Evolutionary conservation across 768 basidiomycete species (phyloP).

Genomic region (Lentinula raphanica): DNA sequence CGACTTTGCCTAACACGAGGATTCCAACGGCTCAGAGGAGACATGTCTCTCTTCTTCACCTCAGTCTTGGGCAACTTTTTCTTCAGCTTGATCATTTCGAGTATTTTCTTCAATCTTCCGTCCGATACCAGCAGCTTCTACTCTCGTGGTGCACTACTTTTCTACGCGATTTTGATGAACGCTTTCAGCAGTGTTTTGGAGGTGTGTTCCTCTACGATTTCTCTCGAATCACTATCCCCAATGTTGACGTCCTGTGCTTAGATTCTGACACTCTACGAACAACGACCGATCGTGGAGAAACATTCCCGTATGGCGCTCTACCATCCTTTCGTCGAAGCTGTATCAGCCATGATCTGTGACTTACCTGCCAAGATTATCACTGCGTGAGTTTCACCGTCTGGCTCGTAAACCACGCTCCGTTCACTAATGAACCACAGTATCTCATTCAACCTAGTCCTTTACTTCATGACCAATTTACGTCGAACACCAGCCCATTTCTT

Average conservation of each 20-base stretch:
- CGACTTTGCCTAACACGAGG: constrained; percentile 39
- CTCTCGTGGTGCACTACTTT: constrained; percentile 36
- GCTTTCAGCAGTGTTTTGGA: constrained; percentile 33
- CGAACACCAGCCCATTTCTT: constrained; percentile 34
- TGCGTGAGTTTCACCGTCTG: constrained; percentile 10
- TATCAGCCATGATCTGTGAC: constrained; percentile 35
- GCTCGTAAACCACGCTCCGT: too few species aligned
- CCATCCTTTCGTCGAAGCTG: constrained; percentile 33
- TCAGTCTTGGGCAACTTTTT: constrained; percentile 18
- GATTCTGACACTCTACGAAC: constrained; percentile 23
- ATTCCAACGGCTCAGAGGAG: constrained; percentile 39
- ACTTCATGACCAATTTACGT: constrained; percentile 38
- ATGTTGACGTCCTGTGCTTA: background rate
- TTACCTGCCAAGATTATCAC: constrained; percentile 25
- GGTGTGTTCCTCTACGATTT: constrained; percentile 5
- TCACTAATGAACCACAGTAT: constrained; percentile 7
- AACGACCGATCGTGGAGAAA: constrained; percentile 34
- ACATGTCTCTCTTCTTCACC: constrained; percentile 21
- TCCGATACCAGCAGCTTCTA: constrained; percentile 35
- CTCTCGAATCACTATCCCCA: background rate
- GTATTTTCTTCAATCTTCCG: constrained; percentile 37
- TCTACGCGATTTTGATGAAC: constrained; percentile 33
- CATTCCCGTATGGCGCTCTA: constrained; percentile 37
- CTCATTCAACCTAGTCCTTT: constrained; percentile 29
- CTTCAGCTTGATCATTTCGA: constrained; percentile 18